Evolutionary conservation across 495 filamentous ascomycete genomes (phyloP).

Genomic region (Cenococcum geophilum): DNA sequence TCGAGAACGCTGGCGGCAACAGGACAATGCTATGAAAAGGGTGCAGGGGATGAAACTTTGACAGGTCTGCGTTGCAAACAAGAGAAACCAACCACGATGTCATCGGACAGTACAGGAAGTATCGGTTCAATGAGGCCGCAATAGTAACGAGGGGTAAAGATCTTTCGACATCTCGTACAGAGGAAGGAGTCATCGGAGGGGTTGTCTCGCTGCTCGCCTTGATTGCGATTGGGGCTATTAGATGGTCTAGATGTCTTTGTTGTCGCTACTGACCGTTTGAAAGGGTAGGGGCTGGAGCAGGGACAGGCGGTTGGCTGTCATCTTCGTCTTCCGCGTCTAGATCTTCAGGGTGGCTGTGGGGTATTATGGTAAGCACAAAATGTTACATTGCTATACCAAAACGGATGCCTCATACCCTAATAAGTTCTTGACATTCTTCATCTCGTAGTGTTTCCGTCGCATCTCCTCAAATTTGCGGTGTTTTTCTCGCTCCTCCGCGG

Average conservation of each 20-base stretch:
- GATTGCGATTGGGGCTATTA: no score
- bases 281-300: conserved; percentile 5
- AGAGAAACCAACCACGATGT: no score
- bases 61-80: no score
- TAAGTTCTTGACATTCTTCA: conserved; percentile 87
- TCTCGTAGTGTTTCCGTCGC: conserved; percentile 96
- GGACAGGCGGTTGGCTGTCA: conserved; percentile 6
- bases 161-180: no score
- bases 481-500: conserved; percentile 77
- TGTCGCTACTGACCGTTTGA: conserved; percentile 27
- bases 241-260: no score
- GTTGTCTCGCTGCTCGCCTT: background rate
- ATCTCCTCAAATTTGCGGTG: conserved; percentile 84
- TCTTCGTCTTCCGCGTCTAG: conserved; percentile 35
- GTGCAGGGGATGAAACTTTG: background rate
- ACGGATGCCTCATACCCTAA: conserved; percentile 58
- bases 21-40: background rate
- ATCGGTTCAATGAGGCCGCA: no score
- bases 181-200: background rate
- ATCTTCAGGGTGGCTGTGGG: conserved; percentile 34
- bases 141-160: no score
- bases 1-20: background rate
- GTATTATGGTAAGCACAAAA: conserved; percentile 4
- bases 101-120: no score
- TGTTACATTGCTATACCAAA: background rate